Conservation (phyloP, 2,329 filamentous ascomycete genomes). For the Sporothrix protearum region DNA sequence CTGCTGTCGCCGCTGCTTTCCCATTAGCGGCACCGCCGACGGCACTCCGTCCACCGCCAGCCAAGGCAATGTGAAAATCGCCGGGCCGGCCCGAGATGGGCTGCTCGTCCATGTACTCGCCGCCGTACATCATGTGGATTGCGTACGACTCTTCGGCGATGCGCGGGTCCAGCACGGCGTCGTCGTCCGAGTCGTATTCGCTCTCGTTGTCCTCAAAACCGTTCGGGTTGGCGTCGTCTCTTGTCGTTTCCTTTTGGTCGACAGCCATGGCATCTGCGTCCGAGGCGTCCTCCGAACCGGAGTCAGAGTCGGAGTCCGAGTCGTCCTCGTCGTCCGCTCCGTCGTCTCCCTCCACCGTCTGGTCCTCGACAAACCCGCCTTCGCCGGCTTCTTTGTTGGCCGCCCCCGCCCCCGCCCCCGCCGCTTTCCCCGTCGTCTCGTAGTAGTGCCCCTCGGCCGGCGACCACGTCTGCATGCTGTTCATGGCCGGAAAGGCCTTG, state of each 20-base stretch:
- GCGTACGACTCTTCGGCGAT: slow-evolving; percentile 57
- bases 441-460: slow-evolving; percentile 54
- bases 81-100: slow-evolving; percentile 64
- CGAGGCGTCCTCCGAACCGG: slow-evolving; percentile 9
- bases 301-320: too few relatives aligned
- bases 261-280: slow-evolving; percentile 7
- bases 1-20: background rate
- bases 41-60: slow-evolving; percentile 50
- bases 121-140: slow-evolving; percentile 56
- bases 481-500: slow-evolving; percentile 50
- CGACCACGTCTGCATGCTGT: slow-evolving; percentile 52
- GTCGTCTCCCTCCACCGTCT: slow-evolving; percentile 19
- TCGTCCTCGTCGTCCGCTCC: slow-evolving; percentile 19
- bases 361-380: background rate
- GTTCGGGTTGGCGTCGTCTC: background rate
- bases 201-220: slow-evolving; percentile 27
- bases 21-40: slow-evolving; percentile 26
- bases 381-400: background rate
- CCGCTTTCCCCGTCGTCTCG: slow-evolving; percentile 36
- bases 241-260: background rate
- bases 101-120: slow-evolving; percentile 65
- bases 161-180: slow-evolving; percentile 42
- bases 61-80: slow-evolving; percentile 62
- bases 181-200: slow-evolving; percentile 33
- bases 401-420: background rate